These are phyloP conservation scores for Ceratobasidium sp. DNA, from an alignment of 1,284 basidiomycete genomes.

Conservation along the genomic window DNA sequence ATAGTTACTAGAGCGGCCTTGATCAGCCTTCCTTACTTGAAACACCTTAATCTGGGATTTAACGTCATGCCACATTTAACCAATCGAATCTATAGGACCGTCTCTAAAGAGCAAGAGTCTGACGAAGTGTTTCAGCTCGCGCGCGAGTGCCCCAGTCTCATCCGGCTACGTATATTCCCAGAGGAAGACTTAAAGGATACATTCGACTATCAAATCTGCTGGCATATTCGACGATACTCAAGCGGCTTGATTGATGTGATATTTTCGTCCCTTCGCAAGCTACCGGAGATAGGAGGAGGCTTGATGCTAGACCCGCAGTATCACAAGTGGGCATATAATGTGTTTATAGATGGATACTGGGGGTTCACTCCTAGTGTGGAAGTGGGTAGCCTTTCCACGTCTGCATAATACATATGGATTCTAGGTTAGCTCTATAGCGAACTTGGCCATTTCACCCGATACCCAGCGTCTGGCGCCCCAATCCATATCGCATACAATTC, in stretches of 20 bases:
- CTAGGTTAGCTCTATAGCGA: background rate
- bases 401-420: background rate
- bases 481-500: slow-evolving; percentile 36
- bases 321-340: background rate
- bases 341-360: background rate
- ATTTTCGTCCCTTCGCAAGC: slow-evolving; percentile 15
- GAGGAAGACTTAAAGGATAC: slow-evolving; percentile 10
- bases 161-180: slow-evolving; percentile 13
- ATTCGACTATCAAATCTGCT: slow-evolving; percentile 26
- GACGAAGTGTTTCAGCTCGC: slow-evolving; percentile 34
- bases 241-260: background rate
- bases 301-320: slow-evolving; percentile 2
- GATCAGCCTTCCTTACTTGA: background rate
- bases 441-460: slow-evolving; percentile 38
- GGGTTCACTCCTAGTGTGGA: slow-evolving; percentile 15
- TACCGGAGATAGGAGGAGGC: background rate
- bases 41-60: slow-evolving; percentile 12
- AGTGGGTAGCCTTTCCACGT: background rate
- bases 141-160: slow-evolving; percentile 14
- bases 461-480: slow-evolving; percentile 23
- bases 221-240: slow-evolving; percentile 7
- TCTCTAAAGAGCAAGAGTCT: slow-evolving; percentile 13
- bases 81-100: background rate
- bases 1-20: background rate
- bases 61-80: slow-evolving; percentile 32